phyloP scores from a whole-genome alignment of 805 yeast species.

The Schizosaccharomyces osmophilus region DNA sequence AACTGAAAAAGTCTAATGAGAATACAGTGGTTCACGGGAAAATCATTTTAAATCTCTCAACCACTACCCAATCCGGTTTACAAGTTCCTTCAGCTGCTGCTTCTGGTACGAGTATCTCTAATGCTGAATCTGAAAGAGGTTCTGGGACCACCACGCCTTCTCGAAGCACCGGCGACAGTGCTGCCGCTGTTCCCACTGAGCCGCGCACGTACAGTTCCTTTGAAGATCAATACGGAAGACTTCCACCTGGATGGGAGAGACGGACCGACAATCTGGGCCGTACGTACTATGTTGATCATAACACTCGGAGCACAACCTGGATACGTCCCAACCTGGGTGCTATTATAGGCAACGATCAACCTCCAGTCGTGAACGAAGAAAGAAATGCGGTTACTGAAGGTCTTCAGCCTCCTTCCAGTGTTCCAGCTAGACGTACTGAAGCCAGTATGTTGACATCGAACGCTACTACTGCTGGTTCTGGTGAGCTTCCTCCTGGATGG shows the following conservation, averaged over 20 bases:
- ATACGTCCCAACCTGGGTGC: constrained; percentile 41
- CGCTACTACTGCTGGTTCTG: constrained; percentile 83
- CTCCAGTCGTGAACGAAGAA: constrained; percentile 3
- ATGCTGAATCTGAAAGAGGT: constrained; percentile 1
- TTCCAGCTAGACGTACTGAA: not conserved
- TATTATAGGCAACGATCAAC: not conserved
- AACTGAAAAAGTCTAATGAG: constrained; percentile 75
- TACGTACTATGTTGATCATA: constrained; percentile 93
- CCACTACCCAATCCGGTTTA: constrained; percentile 9
- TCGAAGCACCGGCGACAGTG: constrained; percentile 5
- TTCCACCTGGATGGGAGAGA: constrained; percentile 98
- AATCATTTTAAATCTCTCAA: constrained; percentile 31
- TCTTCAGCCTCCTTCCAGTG: not conserved
- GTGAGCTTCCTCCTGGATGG: constrained; percentile 97
- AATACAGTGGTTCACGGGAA: constrained; percentile 83
- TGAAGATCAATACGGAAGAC: constrained; percentile 87
- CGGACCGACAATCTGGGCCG: constrained; percentile 93
- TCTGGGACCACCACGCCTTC: constrained; percentile 9
- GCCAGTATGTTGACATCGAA: constrained; percentile 37
- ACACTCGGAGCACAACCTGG: constrained; percentile 97
- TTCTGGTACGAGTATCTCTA: not conserved
- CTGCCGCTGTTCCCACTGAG: constrained; percentile 10
- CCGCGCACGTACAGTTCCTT: constrained; percentile 43
- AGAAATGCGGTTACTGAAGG: not conserved
- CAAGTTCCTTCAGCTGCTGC: constrained; percentile 3